A percentile compares a stretch with the other conserved stretches of the same genome.
Evolutionary conservation across 768 basidiomycete species (phyloP).

Genomic region (Crepidotus variabilis): DNA sequence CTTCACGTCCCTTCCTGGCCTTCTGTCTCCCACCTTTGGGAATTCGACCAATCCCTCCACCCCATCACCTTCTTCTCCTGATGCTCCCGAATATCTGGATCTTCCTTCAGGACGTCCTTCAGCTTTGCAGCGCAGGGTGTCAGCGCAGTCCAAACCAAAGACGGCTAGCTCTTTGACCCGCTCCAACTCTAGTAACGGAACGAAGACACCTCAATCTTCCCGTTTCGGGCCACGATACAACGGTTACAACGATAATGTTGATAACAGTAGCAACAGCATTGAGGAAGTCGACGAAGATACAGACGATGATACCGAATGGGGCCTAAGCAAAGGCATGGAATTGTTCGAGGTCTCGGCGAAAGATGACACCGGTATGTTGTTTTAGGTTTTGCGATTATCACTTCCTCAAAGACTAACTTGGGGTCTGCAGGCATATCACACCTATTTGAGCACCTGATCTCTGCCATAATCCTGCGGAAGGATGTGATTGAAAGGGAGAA

Average conservation of each 20-base stretch:
- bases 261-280: constrained; percentile 63
- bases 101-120: constrained; percentile 50
- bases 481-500: constrained; percentile 81
- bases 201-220: constrained; percentile 48
- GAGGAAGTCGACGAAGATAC: constrained; percentile 64
- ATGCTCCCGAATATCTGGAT: constrained; percentile 62
- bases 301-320: constrained; percentile 66
- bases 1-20: constrained; percentile 67
- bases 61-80: constrained; percentile 39
- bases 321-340: constrained; percentile 78
- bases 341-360: constrained; percentile 91
- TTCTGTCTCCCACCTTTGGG: constrained; percentile 54
- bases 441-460: constrained; percentile 77
- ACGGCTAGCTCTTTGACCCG: constrained; percentile 44
- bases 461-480: constrained; percentile 73
- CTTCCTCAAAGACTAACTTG: constrained; percentile 7
- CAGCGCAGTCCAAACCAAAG: constrained; percentile 40
- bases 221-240: constrained; percentile 52
- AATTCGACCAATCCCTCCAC: constrained; percentile 36
- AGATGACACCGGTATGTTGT: constrained; percentile 69
- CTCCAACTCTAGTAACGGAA: constrained; percentile 44
- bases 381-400: constrained; percentile 11
- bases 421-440: constrained; percentile 64
- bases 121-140: constrained; percentile 49
- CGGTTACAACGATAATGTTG: constrained; percentile 53